Evolutionary conservation across 805 yeast species (phyloP).

Genomic region (Kluyveromyces nonfermentans): DNA sequence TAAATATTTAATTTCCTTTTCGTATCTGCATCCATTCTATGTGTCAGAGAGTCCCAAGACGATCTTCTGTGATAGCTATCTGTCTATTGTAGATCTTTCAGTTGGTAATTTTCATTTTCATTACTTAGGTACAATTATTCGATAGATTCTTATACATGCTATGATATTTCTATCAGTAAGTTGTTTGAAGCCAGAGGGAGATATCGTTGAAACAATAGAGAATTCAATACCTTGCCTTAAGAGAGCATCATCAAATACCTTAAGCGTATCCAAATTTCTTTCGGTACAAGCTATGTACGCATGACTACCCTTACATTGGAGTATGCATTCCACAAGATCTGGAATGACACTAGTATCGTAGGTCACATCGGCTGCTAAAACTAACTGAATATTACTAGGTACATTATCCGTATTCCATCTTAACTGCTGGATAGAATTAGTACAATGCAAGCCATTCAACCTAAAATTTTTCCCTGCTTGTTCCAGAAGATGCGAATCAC

Average conservation of each 20-base stretch:
- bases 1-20: slow-evolving; percentile 17
- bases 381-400: slow-evolving; percentile 37
- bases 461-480: slow-evolving; percentile 31
- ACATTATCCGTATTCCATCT: slow-evolving; percentile 52
- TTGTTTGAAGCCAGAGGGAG: background rate
- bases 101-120: slow-evolving; percentile 1
- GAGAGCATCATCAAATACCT: slow-evolving; percentile 34
- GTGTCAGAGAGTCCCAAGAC: background rate
- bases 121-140: slow-evolving; percentile 5
- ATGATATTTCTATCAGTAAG: slow-evolving; percentile 1
- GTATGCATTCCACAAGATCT: slow-evolving; percentile 30
- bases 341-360: slow-evolving; percentile 61
- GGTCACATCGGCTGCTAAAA: slow-evolving; percentile 83
- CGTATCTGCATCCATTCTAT: background rate
- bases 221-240: slow-evolving; percentile 12
- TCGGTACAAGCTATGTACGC: slow-evolving; percentile 65
- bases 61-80: background rate
- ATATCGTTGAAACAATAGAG: slow-evolving; percentile 16
- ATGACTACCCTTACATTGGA: slow-evolving; percentile 2
- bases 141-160: slow-evolving; percentile 2
- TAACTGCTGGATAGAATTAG: slow-evolving; percentile 31
- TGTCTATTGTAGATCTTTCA: background rate
- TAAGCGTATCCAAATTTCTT: slow-evolving; percentile 47
- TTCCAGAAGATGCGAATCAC: slow-evolving; percentile 22
- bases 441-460: slow-evolving; percentile 32